A percentile compares a stretch with the other conserved stretches of the same genome.
Conservation (phyloP, 202 grass and related monocot genomes). For the Panicum hallii region DNA sequence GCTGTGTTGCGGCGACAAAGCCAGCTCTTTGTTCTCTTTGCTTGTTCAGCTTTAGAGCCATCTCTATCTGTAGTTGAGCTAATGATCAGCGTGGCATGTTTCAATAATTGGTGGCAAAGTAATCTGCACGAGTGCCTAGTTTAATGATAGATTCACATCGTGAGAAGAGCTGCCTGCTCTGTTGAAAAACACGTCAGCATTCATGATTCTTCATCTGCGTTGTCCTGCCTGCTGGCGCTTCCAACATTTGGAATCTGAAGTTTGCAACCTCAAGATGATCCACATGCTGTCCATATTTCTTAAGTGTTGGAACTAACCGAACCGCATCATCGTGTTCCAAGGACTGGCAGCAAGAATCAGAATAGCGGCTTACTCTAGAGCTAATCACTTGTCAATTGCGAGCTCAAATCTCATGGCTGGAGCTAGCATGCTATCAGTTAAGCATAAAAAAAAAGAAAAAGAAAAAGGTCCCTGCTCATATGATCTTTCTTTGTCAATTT, state of each 20-base stretch:
- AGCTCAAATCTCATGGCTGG: neutral
- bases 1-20: neutral
- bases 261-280: conserved; percentile 24
- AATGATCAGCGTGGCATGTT: conserved; percentile 25
- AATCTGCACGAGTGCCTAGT: conserved; percentile 33
- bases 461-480: no score
- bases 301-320: neutral
- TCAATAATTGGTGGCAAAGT: conserved; percentile 9
- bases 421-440: neutral
- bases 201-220: conserved; percentile 1
- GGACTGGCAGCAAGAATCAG: conserved; percentile 35
- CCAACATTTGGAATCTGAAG: conserved; percentile 19
- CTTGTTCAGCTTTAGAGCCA: neutral
- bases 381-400: neutral
- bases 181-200: neutral
- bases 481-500: no score
- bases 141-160: conserved; percentile 10
- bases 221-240: neutral
- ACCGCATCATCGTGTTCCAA: conserved; percentile 21
- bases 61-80: conserved; percentile 8
- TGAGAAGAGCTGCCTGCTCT: conserved; percentile 1
- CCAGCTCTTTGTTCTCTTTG: conserved; percentile 18
- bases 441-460: no score
- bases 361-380: neutral
- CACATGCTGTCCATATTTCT: conserved; percentile 16